phyloP scores from a whole-genome alignment of 768 basidiomycete genomes.

The Leccinum pellstonianum region DNA sequence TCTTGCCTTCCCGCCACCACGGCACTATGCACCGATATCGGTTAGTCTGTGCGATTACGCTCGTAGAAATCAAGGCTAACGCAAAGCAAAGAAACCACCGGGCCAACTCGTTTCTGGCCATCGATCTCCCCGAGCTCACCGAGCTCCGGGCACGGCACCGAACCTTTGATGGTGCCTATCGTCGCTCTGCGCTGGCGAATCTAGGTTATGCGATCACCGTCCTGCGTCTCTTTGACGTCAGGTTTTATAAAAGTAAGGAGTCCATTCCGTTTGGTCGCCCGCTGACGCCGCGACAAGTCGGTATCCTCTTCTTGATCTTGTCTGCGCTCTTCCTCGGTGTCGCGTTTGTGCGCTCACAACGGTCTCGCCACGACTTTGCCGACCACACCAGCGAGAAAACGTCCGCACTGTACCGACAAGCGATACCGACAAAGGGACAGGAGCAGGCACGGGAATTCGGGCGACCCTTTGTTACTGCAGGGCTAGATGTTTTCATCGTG shows the following conservation, averaged over 20 bases:
- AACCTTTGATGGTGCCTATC: constrained; percentile 83
- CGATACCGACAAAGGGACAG: constrained; percentile 59
- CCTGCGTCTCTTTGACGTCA: constrained; percentile 72
- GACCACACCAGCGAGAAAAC: constrained; percentile 46
- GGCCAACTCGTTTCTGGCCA: constrained; percentile 48
- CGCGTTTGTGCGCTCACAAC: constrained; percentile 59
- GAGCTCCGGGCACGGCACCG: constrained; percentile 79
- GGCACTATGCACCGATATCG: constrained; percentile 24
- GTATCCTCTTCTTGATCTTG: constrained; percentile 63
- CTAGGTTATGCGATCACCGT: constrained; percentile 74
- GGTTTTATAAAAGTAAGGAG: constrained; percentile 68
- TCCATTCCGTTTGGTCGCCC: too few species aligned
- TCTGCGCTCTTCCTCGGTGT: constrained; percentile 57
- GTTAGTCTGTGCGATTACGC: constrained; percentile 13
- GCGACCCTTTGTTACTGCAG: constrained; percentile 76
- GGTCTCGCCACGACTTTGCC: constrained; percentile 75
- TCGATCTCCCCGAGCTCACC: constrained; percentile 58
- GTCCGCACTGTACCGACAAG: constrained; percentile 30
- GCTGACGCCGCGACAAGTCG: constrained; percentile 35
- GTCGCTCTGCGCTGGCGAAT: constrained; percentile 69
- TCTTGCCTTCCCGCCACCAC: constrained; percentile 9
- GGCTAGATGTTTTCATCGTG: constrained; percentile 64
- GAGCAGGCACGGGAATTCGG: constrained; percentile 65
- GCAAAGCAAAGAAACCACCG: constrained; percentile 40
- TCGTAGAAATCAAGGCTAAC: not conserved